Conservation (phyloP, 2,329 filamentous ascomycete genomes). For the Phoma sp. region DNA sequence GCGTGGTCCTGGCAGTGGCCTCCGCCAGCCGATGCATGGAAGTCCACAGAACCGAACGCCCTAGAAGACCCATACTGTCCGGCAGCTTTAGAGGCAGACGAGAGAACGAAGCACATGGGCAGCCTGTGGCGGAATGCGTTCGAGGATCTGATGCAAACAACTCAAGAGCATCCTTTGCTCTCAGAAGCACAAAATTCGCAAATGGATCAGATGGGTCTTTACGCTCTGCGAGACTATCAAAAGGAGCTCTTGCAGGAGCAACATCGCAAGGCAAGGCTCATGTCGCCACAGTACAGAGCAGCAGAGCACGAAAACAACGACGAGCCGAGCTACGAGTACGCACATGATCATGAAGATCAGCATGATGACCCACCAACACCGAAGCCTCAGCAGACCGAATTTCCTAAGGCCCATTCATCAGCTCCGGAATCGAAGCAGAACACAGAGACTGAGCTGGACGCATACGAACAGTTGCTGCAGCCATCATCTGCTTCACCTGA, state of each 20-base stretch:
- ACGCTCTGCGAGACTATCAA: slow-evolving; percentile 5
- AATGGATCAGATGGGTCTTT: slow-evolving; percentile 20
- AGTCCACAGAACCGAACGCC: background rate
- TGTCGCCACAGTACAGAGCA: background rate
- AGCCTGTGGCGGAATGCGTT: slow-evolving; percentile 63
- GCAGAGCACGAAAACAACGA: slow-evolving; percentile 19
- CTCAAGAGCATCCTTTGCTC: slow-evolving; percentile 11
- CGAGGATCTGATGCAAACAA: slow-evolving; percentile 61
- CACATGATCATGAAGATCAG: slow-evolving; percentile 40
- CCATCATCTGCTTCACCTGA: slow-evolving; percentile 23
- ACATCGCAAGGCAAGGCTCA: background rate
- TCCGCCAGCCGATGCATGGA: slow-evolving; percentile 19
- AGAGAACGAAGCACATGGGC: slow-evolving; percentile 43
- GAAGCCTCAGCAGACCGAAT: slow-evolving; percentile 20
- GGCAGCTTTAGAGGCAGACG: slow-evolving; percentile 57
- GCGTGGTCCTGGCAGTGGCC: slow-evolving; percentile 31
- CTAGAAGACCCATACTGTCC: slow-evolving; percentile 56
- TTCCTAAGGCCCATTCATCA: background rate
- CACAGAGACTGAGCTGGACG: slow-evolving; percentile 56
- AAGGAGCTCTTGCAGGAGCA: slow-evolving; percentile 9
- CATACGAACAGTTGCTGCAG: slow-evolving; percentile 58
- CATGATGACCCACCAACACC: slow-evolving; percentile 44
- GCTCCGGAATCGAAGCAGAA: background rate
- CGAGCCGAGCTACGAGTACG: slow-evolving; percentile 44
- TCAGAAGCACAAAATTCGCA: slow-evolving; percentile 14